phyloP scores from a whole-genome alignment of 1,284 basidiomycete genomes.

The Malassezia globosa region DNA sequence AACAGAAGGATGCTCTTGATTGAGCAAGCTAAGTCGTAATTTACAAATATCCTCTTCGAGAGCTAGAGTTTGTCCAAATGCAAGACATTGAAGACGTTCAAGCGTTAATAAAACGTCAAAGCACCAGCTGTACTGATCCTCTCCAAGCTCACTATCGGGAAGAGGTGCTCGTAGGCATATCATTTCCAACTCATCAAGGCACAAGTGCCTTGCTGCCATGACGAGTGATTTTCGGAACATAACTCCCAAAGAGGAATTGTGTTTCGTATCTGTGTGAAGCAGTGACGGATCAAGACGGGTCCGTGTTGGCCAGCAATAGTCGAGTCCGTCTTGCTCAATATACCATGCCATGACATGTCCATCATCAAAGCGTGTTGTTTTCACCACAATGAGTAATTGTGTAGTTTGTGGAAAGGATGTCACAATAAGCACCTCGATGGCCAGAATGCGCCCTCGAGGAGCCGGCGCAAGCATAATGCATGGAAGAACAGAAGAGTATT shows the following conservation, averaged over 20 bases:
- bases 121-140: conserved; percentile 16
- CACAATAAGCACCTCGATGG: conserved; percentile 8
- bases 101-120: conserved; percentile 12
- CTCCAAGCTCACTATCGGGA: conserved; percentile 14
- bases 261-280: neutral
- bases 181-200: conserved; percentile 12
- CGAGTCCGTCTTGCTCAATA: conserved; percentile 5
- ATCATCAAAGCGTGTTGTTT: conserved; percentile 18
- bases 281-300: conserved; percentile 9
- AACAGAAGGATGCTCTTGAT: too few species aligned
- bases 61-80: conserved; percentile 6
- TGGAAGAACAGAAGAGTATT: too few species aligned
- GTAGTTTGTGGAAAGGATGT: neutral
- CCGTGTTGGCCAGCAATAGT: conserved; percentile 9
- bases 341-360: conserved; percentile 13
- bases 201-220: conserved; percentile 3
- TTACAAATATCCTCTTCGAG: conserved; percentile 4
- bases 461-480: neutral
- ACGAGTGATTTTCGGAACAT: neutral
- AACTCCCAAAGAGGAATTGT: neutral
- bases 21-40: neutral
- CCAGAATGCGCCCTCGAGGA: conserved; percentile 11
- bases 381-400: conserved; percentile 12
- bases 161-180: conserved; percentile 10
- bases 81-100: neutral